Base-by-base conservation (phyloP, 139 green algal genomes). In the Eudorina sp. region DNA sequence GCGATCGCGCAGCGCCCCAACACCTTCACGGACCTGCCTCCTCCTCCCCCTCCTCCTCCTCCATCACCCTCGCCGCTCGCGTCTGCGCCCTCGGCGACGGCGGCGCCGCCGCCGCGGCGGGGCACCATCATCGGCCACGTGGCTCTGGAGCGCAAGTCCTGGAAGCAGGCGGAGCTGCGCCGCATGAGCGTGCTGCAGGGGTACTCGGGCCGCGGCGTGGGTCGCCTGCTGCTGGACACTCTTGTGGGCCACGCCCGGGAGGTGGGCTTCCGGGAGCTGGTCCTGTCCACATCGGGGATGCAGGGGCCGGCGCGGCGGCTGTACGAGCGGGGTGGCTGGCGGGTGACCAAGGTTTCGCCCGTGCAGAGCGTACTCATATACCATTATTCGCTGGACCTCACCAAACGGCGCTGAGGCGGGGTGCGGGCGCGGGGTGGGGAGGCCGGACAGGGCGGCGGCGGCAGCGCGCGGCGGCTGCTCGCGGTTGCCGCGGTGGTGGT, bases 151-250 rank as follows among this genome's bases (percentile, higher is more conserved):
- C 81, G 81, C 5, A 78, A 78, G 60, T 45, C 81, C 5, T 87
- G 81, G 81, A 69, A 78, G 80, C 58, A 79, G 29, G 83, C 83
- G 13, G 83, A 82, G 69, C 68, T 88, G 23, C 83, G 83, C 5
- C 83, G 69, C 38, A 72, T 88, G 83, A 62, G 25, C 40, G 83
- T 88, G 6, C n/a, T 19, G 0, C 68, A 43, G 21, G 60, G 2
- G 1, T 82, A 48, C 27, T 40, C n/a, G 27, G 41, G 69, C 51
- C 25, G 14, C 6, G 83, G 83, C 48, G 34, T 88, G 0, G 83
- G 11, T 18, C 4, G 43, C 21, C 5, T 14, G 46, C 68, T 88
- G 83, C 38, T 73, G 21, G 69, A 62, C 2, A 55, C 13, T 48
- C 34, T 82, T 68, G 25, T 60, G 48, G 2, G 19, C 11, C 83